phyloP scores from a whole-genome alignment of 495 filamentous ascomycete genomes.

The Podospora conica region DNA sequence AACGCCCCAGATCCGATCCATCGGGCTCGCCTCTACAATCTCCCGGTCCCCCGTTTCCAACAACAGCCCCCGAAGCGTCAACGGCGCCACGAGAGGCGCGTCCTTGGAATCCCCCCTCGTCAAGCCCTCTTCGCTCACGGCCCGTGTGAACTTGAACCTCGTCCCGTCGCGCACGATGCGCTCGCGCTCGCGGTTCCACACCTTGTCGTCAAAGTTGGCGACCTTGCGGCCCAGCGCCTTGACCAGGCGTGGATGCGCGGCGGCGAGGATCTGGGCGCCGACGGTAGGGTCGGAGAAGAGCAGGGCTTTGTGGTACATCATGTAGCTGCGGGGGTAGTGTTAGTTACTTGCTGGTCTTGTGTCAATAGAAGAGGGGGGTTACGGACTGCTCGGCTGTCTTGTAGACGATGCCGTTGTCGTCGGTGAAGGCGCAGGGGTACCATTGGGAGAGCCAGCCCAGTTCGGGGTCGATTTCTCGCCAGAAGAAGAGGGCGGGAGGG shows the following conservation, averaged over 20 bases:
- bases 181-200: slow-evolving; percentile 49
- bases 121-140: slow-evolving; percentile 9
- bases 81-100: neutral
- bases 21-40: slow-evolving; percentile 58
- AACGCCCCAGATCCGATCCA: slow-evolving; percentile 62
- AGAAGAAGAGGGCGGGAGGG: slow-evolving; percentile 27
- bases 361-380: neutral
- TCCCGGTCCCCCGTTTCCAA: slow-evolving; percentile 53
- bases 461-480: slow-evolving; percentile 20
- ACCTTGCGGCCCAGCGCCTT: slow-evolving; percentile 55
- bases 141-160: slow-evolving; percentile 51
- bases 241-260: slow-evolving; percentile 37
- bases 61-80: slow-evolving; percentile 37
- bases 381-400: slow-evolving; percentile 32
- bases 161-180: slow-evolving; percentile 56
- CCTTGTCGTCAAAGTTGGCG: slow-evolving; percentile 42
- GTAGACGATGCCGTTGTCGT: slow-evolving; percentile 25
- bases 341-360: neutral
- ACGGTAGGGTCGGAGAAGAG: slow-evolving; percentile 43
- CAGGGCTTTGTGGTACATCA: slow-evolving; percentile 59
- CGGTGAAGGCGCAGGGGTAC: slow-evolving; percentile 29
- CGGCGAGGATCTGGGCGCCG: slow-evolving; percentile 38
- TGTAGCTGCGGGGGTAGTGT: slow-evolving; percentile 38
- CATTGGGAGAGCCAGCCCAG: slow-evolving; percentile 33
- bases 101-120: neutral